Base-by-base conservation (phyloP, 768 basidiomycete species). In the Tricholomella constricta region DNA sequence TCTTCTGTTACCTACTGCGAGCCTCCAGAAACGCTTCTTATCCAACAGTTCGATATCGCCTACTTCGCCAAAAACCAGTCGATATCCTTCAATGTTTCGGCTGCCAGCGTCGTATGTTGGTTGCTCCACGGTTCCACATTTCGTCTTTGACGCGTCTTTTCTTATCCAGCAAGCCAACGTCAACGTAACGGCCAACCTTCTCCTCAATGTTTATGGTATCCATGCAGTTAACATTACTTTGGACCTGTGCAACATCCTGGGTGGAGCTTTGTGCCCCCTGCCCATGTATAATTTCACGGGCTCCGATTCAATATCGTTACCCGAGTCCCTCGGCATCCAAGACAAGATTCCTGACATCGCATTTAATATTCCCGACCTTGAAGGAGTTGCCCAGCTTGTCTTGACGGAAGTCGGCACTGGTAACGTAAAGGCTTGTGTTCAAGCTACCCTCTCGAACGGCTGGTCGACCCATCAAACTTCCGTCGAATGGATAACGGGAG, bases 361-460 rank as follows among this genome's bases (percentile, higher is more conserved):
- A 0, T 99, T 85, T 68, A 72, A 77, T 36, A 88, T 99, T 32
- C 96, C 96, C 4, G 91, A 99, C 69, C 78, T 98, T 5, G 94
- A 98, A 66, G 94, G 90, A 15, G 94, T 83, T 62, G 94, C 85
- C 0, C 89, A 93, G 61, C 72, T 98, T 48, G 80, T 85, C 5
- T 78, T 96, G 35, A 81, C 75, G 2, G 83, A 91, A 56, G 79
- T 84, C 27, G 72, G 75, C 44, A 89, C 91, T 5, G 86, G 88
- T 43, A 67, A 82, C 7, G 76, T 91, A 56, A 91, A 87, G 48
- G 92, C 94, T 0, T 99, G 96, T 62, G 80, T 99, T 7, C 93
- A 95, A 68, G 84, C 94, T 15, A 95, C 94, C 2, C 75, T 98
- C 10, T 87, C 91, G 15, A 99, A 99, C 65, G 95, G 95, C 9